phyloP scores from a whole-genome alignment of 108 stramenopile species.

The Stephanodiscus minutulus region DNA sequence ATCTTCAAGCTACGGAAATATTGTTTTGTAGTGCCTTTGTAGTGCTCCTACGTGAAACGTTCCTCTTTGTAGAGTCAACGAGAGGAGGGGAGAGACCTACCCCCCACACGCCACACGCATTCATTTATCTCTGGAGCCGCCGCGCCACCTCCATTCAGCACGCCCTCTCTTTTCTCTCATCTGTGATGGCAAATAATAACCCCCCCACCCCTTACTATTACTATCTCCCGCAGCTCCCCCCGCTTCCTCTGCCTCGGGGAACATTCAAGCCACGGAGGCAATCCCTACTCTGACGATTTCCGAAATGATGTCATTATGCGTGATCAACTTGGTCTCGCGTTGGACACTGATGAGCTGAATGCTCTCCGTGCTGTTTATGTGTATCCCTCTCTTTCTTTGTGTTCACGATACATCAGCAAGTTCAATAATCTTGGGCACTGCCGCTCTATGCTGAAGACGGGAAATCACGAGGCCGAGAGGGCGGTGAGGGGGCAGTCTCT shows the following conservation, averaged over 20 bases:
- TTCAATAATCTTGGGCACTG: conserved; percentile 2
- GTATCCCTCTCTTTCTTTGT: neutral
- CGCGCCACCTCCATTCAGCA: too few relatives aligned
- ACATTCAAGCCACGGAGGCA: conserved; percentile 22
- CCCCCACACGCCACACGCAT: too few relatives aligned
- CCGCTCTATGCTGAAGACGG: neutral
- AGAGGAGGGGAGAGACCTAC: too few relatives aligned
- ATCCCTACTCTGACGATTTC: conserved; percentile 25
- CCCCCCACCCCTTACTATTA: too few relatives aligned
- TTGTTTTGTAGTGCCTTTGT: too few relatives aligned
- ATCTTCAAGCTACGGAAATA: too few relatives aligned
- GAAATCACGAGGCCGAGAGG: conserved; percentile 18
- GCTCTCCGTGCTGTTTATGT: neutral
- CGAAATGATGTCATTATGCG: conserved; percentile 17
- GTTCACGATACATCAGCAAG: conserved; percentile 5
- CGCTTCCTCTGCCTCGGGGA: neutral
- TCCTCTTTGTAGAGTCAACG: too few relatives aligned
- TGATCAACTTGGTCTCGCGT: conserved; percentile 1
- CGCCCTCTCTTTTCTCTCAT: too few relatives aligned
- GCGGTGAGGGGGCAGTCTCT: conserved; percentile 6
- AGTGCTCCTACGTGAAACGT: too few relatives aligned
- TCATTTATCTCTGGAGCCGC: too few relatives aligned
- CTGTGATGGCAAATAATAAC: neutral
- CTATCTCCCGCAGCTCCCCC: neutral
- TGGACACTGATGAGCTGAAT: conserved; percentile 7